A percentile compares a stretch with the other conserved stretches of the same genome.
Conservation (phyloP, 75 land plant genomes). For the Isoetes taiwanensis region DNA sequence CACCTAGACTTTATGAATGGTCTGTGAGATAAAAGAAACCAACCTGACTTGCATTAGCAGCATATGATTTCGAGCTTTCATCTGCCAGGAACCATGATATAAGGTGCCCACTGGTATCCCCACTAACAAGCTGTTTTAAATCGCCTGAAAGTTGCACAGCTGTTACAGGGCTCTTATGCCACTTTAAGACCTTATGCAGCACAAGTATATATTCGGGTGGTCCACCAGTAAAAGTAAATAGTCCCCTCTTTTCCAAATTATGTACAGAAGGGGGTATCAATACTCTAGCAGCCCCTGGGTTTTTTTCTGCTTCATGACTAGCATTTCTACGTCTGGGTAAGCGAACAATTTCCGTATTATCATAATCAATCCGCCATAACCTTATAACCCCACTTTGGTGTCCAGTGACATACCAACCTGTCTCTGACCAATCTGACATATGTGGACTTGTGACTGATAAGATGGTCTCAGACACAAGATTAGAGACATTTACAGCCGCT, state of each 20-base stretch:
- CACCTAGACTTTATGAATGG: background rate
- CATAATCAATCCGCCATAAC: slow-evolving; percentile 81
- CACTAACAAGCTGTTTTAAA: slow-evolving; percentile 83
- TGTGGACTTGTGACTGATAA: slow-evolving; percentile 64
- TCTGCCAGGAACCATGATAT: slow-evolving; percentile 86
- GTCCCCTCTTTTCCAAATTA: slow-evolving; percentile 22
- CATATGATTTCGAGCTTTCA: slow-evolving; percentile 27
- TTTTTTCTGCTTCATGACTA: background rate
- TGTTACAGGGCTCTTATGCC: slow-evolving; percentile 78
- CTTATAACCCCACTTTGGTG: slow-evolving; percentile 91
- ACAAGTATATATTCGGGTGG: slow-evolving; percentile 67
- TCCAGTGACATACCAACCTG: slow-evolving; percentile 91
- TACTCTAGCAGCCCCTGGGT: background rate
- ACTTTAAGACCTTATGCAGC: slow-evolving; percentile 57
- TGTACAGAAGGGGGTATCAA: slow-evolving; percentile 4
- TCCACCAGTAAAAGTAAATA: slow-evolving; percentile 13
- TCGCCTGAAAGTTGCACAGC: slow-evolving; percentile 62
- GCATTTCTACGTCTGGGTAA: slow-evolving; percentile 11
- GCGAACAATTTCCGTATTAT: no score
- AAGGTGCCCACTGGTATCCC: slow-evolving; percentile 77
- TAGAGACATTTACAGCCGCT: slow-evolving; percentile 83
- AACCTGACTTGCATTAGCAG: slow-evolving; percentile 16
- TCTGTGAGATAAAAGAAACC: background rate
- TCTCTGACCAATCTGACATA: slow-evolving; percentile 82
- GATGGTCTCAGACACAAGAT: slow-evolving; percentile 67